Evolutionary conservation across 2,329 filamentous ascomycete species (phyloP).

Genomic region (Colletotrichum australisinense): DNA sequence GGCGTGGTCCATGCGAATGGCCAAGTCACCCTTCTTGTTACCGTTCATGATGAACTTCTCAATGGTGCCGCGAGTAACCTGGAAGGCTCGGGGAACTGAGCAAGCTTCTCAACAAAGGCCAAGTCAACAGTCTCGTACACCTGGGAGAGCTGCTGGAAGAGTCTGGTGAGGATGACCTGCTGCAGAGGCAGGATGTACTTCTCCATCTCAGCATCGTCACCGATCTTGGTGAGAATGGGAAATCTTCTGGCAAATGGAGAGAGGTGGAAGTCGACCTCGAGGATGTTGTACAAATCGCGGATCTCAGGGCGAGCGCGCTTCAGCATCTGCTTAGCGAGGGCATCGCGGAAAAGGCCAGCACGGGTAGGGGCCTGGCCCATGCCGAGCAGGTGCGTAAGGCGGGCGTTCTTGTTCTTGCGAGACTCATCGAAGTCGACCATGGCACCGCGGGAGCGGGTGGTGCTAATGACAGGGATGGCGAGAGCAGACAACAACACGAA

Average conservation of each 20-base stretch:
- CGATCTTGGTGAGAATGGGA: constrained; percentile 96
- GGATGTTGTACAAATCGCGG: constrained; percentile 95
- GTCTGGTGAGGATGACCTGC: constrained; percentile 96
- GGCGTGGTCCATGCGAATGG: constrained; percentile 95
- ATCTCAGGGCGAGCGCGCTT: constrained; percentile 95
- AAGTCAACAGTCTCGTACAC: constrained; percentile 99
- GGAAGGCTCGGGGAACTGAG: constrained; percentile 95
- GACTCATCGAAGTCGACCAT: constrained; percentile 97
- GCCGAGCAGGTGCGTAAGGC: constrained; percentile 93
- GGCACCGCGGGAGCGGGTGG: constrained; percentile 92
- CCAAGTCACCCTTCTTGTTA: constrained; percentile 98
- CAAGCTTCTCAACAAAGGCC: constrained; percentile 91
- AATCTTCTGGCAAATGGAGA: constrained; percentile 99
- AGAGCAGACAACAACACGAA: constrained; percentile 95
- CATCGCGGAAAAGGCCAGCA: constrained; percentile 93
- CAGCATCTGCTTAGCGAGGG: constrained; percentile 92
- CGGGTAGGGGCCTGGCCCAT: constrained; percentile 92
- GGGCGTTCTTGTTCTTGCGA: constrained; percentile 98
- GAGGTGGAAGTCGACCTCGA: constrained; percentile 98
- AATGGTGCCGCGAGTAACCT: constrained; percentile 89
- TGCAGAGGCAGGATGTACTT: constrained; percentile 96
- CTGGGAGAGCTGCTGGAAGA: constrained; percentile 99
- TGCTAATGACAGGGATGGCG: constrained; percentile 99
- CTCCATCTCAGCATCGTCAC: constrained; percentile 93
- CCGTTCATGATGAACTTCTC: constrained; percentile 99